Evolutionary conservation across 352 stramenopile species (phyloP).

Genomic region (Paralagenidium karlingii): DNA sequence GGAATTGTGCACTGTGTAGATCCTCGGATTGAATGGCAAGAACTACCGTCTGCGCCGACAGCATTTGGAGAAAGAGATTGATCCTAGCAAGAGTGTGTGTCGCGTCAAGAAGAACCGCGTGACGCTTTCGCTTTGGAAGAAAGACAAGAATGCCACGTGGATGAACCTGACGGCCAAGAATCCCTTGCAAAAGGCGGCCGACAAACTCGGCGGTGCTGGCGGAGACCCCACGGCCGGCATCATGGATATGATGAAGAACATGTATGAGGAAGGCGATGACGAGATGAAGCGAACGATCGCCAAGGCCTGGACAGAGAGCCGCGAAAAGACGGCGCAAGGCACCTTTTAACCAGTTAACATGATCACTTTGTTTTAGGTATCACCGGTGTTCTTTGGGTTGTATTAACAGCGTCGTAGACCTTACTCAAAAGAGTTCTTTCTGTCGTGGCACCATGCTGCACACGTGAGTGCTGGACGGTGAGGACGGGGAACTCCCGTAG

Average conservation of each 20-base stretch:
- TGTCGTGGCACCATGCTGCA: no score
- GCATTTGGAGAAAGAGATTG: slow-evolving; percentile 75
- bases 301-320: slow-evolving; percentile 79
- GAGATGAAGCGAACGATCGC: slow-evolving; percentile 85
- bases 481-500: no score
- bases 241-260: slow-evolving; percentile 90
- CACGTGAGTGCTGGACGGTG: no score
- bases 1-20: slow-evolving; percentile 10
- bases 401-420: no score
- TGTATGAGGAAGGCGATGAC: slow-evolving; percentile 82
- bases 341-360: no score
- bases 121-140: slow-evolving; percentile 63
- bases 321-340: no score
- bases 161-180: slow-evolving; percentile 80
- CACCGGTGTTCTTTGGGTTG: no score
- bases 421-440: no score
- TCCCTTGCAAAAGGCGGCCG: slow-evolving; percentile 7
- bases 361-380: no score
- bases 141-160: slow-evolving; percentile 65
- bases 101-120: slow-evolving; percentile 81
- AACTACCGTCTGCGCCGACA: slow-evolving; percentile 73
- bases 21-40: slow-evolving; percentile 49
- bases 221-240: slow-evolving; percentile 64
- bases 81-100: slow-evolving; percentile 56
- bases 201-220: not conserved